Conservation (phyloP, 768 basidiomycete species). For the Amanita subjunquillea region DNA sequence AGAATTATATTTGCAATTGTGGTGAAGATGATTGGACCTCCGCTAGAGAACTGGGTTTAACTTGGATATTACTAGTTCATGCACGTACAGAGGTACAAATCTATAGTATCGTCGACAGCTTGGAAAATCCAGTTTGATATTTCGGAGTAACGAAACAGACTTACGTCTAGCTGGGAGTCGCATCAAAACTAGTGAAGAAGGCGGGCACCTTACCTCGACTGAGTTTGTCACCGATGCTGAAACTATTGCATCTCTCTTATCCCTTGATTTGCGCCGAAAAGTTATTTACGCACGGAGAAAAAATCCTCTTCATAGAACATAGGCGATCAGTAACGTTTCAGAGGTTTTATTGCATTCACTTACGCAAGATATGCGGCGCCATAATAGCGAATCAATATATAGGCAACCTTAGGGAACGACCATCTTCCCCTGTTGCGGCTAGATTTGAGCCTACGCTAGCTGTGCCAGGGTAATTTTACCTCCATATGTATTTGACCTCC, state of each 20-base stretch:
- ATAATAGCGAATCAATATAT: background rate
- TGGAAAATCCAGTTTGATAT: background rate
- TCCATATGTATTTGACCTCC: background rate
- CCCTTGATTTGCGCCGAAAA: background rate
- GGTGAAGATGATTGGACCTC: background rate
- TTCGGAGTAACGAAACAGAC: background rate
- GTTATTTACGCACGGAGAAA: background rate
- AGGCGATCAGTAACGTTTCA: background rate
- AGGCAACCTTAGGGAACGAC: conserved; percentile 2
- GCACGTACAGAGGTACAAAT: background rate
- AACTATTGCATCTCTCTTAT: background rate
- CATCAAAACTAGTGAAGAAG: too few species aligned
- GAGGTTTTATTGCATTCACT: background rate
- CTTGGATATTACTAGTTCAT: background rate
- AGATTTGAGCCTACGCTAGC: background rate
- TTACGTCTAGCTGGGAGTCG: background rate
- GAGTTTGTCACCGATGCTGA: background rate
- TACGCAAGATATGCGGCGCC: background rate
- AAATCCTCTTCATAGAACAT: background rate
- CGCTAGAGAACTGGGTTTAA: background rate
- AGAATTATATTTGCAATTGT: background rate
- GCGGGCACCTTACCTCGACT: background rate
- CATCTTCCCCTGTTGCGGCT: background rate
- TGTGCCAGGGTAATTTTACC: background rate
- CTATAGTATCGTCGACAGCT: background rate